Evolutionary conservation across 192 early-diverging fungal genomes (phyloP), one percentile per base, ranked within the genome.

Genomic region (Coemansia sp.): DNA sequence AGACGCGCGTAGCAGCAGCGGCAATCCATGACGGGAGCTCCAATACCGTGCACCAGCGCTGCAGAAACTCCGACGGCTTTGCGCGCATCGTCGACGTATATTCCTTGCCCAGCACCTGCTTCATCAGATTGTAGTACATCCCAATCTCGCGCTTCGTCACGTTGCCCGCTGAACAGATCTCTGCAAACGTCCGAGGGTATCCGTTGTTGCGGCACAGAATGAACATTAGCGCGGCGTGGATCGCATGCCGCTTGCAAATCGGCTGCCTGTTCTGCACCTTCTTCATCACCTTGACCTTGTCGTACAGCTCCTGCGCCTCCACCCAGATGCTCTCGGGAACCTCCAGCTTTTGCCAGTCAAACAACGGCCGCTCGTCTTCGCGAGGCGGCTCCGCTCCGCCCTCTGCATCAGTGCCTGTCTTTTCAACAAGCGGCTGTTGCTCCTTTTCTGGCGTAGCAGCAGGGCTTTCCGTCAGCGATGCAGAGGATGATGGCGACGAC

Each of bases 201-300:
- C 79, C 80, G 48, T 82, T 78, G 55, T 72, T 68, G 4, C 87
- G 79, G 36, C 87, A 88, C 45, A 85, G 70, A 54, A 85, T 86
- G 19, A 84, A 84, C 45, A 87, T 68, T 4, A 88, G 74, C 1
- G 87, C 84, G 0, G 85, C 87, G 27, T 86, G 74, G 33, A 88
- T 88, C 11, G 83, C 84, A 40, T 84, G 80, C 19, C 83, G 74
- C 74, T 84, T 86, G 11, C 85, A 81, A 20, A 83, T 70, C 29
- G 87, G 87, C 62, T 88, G 87, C 15, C 87, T 72, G 70, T 86
- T 88, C 64, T 86, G 84, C 61, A 88, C 82, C 30, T 82, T 82
- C 64, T 85, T 85, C 50, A 84, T 61, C 17, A 74, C 68, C 58
- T 86, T 86, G 30, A 88, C 83, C 20, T 73, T 34, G 28, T 87